Evolutionary conservation across 257 asterid species (phyloP).

Genomic region (Forsythia suspensa): DNA sequence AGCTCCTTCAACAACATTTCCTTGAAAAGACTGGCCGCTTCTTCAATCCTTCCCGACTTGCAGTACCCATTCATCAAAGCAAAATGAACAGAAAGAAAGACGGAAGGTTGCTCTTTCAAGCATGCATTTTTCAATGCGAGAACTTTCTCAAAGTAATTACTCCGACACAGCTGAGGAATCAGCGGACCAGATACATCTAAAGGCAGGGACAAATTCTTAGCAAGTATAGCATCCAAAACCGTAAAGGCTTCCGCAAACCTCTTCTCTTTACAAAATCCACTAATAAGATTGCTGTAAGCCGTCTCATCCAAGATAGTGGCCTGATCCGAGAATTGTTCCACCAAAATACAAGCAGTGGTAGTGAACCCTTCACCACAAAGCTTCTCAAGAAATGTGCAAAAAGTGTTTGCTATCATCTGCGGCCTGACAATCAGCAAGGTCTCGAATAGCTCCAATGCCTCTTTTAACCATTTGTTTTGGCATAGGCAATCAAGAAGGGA

Average conservation of each 20-base stretch:
- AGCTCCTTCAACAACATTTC: slow-evolving; percentile 38
- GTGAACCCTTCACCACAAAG: slow-evolving; percentile 57
- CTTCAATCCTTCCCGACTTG: slow-evolving; percentile 38
- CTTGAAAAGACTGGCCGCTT: slow-evolving; percentile 47
- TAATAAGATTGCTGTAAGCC: slow-evolving; percentile 44
- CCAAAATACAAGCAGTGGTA: slow-evolving; percentile 38
- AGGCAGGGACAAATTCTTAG: slow-evolving; percentile 42
- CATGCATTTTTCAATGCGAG: slow-evolving; percentile 42
- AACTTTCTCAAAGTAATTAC: slow-evolving; percentile 51
- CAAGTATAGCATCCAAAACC: slow-evolving; percentile 47
- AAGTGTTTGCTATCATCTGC: slow-evolving; percentile 23
- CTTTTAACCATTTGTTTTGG: slow-evolving; percentile 45
- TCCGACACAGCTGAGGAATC: slow-evolving; percentile 50
- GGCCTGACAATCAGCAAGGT: slow-evolving; percentile 28
- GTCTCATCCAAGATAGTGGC: slow-evolving; percentile 27
- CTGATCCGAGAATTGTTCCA: slow-evolving; percentile 41
- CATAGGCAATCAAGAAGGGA: slow-evolving; percentile 51
- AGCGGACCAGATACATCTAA: slow-evolving; percentile 42
- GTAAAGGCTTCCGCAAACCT: slow-evolving; percentile 49
- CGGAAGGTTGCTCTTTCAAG: slow-evolving; percentile 41
- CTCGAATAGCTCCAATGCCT: slow-evolving; percentile 64
- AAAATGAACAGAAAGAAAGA: slow-evolving; percentile 29
- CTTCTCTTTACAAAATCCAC: slow-evolving; percentile 59
- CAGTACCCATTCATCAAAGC: slow-evolving; percentile 58
- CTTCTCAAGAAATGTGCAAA: slow-evolving; percentile 41